Conservation (phyloP, 345 rosid species). For the Populus davidiana region DNA sequence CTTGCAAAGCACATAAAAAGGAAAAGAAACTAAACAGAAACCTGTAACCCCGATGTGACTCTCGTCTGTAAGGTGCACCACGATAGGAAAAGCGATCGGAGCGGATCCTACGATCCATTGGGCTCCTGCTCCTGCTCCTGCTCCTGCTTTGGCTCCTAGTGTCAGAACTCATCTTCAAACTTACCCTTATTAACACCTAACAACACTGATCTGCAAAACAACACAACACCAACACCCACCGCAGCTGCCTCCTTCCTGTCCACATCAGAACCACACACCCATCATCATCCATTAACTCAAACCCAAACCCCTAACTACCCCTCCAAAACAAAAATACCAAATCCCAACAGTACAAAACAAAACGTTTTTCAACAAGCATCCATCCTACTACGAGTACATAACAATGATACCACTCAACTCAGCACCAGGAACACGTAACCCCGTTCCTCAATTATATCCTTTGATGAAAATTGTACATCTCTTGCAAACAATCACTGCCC, state of each 20-base stretch:
- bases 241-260: slow-evolving; percentile 65
- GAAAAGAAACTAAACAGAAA: slow-evolving; percentile 32
- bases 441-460: slow-evolving; percentile 35
- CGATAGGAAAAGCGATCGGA: slow-evolving; percentile 76
- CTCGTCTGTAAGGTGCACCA: slow-evolving; percentile 84
- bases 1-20: slow-evolving; percentile 13
- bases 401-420: slow-evolving; percentile 17
- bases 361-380: slow-evolving; percentile 39
- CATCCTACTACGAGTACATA: slow-evolving; percentile 30
- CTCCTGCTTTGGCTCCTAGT: slow-evolving; percentile 75
- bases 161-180: slow-evolving; percentile 57
- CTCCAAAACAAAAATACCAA: slow-evolving; percentile 51
- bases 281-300: slow-evolving; percentile 55
- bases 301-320: slow-evolving; percentile 39
- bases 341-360: slow-evolving; percentile 36
- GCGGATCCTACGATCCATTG: slow-evolving; percentile 84
- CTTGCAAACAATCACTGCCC: slow-evolving; percentile 23
- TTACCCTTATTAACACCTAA: slow-evolving; percentile 39
- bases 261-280: slow-evolving; percentile 71
- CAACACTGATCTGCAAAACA: slow-evolving; percentile 44
- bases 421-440: slow-evolving; percentile 24
- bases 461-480: slow-evolving; percentile 20
- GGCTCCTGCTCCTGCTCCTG: slow-evolving; percentile 71
- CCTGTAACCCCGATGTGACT: slow-evolving; percentile 84
- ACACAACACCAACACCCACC: slow-evolving; percentile 38